Evolutionary conservation across 2,329 filamentous ascomycete genomes (phyloP), one percentile per base, ranked within the genome.

Genomic region (Colletotrichum lentis): DNA sequence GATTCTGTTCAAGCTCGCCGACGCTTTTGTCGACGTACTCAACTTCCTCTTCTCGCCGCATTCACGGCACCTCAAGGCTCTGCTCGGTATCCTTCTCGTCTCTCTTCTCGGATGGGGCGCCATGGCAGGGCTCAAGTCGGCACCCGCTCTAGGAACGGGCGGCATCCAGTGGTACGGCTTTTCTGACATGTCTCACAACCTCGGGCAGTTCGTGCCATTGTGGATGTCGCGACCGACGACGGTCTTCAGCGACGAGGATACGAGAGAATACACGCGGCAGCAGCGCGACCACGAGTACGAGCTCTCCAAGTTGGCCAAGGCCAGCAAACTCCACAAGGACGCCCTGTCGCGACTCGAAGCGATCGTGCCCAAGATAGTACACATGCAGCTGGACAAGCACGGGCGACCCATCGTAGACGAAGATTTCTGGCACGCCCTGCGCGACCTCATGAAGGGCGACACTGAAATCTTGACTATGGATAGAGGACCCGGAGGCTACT

Each of bases 361-460:
- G 0, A 77, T 85, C 4, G 76, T 92, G 3, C 90, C 90, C 0
- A 80, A 84, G 14, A 72, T 84, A 11, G 79, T 92, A 5, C 84
- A 86, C 67, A 83, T 91, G 71, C 81, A 84, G 16, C 80, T 82
- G 8, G 79, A 84, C 64, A 76, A 79, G 41, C 76, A 85, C 37
- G 89, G 88, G 16, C 81, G 84, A 11, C 77, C 81, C 0, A 77
- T 85, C 24, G 84, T 92, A 18, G 79, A 85, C 0, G 81, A 86
- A 27, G 83, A 88, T 3, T 91, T 93, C 68, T 93, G 88, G 85
- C 81, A 86, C 64, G 90, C 89, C 0, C 75, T 93, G 10, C 80
- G 82, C 27, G 83, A 85, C 61, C 81, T 84, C 64, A 84, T 91
- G 55, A 79, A 78, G 22, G 76, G 79, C 1, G 85, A 86, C 50